A percentile compares a stretch with the other conserved stretches of the same genome.
Conservation (phyloP, 495 filamentous ascomycete genomes). For the Aspergillus bertholletiae region DNA sequence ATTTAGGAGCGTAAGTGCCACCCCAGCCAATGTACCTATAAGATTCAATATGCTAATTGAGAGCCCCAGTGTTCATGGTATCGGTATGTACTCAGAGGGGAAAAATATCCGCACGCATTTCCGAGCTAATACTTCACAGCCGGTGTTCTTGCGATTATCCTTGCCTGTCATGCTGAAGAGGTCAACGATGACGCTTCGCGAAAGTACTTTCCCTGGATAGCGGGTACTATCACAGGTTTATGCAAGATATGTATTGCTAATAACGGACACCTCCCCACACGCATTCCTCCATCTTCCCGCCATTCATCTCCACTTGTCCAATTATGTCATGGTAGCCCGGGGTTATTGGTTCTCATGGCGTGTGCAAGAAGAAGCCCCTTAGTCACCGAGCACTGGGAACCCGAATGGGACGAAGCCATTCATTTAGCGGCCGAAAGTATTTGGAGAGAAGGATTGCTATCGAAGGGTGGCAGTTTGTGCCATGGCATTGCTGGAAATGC, state of each 20-base stretch:
- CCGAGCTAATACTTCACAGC: constrained; percentile 13
- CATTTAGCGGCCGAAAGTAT: constrained; percentile 33
- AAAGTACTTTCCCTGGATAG: constrained; percentile 31
- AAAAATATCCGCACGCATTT: not conserved
- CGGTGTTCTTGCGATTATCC: constrained; percentile 42
- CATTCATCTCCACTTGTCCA: constrained; percentile 36
- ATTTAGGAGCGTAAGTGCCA: constrained; percentile 37
- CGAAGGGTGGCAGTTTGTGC: constrained; percentile 46
- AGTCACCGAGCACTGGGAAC: constrained; percentile 29
- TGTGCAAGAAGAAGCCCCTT: constrained; percentile 30
- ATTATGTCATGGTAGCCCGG: constrained; percentile 45
- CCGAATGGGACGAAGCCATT: constrained; percentile 39
- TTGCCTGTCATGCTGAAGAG: constrained; percentile 30
- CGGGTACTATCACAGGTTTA: constrained; percentile 36
- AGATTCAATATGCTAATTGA: constrained; percentile 2
- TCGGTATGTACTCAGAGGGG: constrained; percentile 21
- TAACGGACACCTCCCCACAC: constrained; percentile 41
- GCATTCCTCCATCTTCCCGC: constrained; percentile 12
- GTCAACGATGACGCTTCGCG: constrained; percentile 13
- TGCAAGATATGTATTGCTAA: constrained; percentile 30
- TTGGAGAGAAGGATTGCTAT: constrained; percentile 46
- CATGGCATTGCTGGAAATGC: constrained; percentile 47
- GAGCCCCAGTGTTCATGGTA: constrained; percentile 26
- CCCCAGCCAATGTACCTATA: not conserved
- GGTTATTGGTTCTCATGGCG: constrained; percentile 34